Conservation (phyloP, 306 rosid genomes). For the Fagus crenata region DNA sequence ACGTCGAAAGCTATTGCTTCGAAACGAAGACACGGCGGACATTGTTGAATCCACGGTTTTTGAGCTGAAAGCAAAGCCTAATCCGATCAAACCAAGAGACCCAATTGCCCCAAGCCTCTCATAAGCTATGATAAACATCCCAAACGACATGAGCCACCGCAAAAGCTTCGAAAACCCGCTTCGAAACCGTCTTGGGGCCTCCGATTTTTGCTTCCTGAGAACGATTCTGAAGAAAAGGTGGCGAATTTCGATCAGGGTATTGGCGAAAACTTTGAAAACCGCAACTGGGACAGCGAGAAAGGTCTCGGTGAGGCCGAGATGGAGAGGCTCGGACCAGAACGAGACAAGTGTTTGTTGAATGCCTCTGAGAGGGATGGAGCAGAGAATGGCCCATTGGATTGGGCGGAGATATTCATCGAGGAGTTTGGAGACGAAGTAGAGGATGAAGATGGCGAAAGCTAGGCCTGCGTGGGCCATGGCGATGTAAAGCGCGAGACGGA, state of each 20-base stretch:
- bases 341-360: conserved; percentile 68
- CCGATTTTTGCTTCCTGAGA: conserved; percentile 54
- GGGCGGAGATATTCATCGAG: conserved; percentile 79
- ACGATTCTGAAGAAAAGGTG: conserved; percentile 48
- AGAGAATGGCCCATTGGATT: conserved; percentile 87
- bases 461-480: conserved; percentile 96
- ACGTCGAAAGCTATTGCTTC: conserved; percentile 70
- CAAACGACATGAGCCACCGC: conserved; percentile 74
- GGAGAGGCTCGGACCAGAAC: conserved; percentile 80
- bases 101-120: conserved; percentile 71
- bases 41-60: conserved; percentile 71
- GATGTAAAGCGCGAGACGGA: conserved; percentile 80
- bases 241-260: conserved; percentile 78
- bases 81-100: conserved; percentile 52
- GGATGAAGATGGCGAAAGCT: conserved; percentile 69
- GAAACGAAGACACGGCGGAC: conserved; percentile 64
- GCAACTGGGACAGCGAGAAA: conserved; percentile 75
- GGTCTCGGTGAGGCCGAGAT: conserved; percentile 80
- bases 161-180: conserved; percentile 71
- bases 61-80: conserved; percentile 70
- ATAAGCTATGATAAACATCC: conserved; percentile 65
- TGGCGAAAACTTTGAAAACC: conserved; percentile 59
- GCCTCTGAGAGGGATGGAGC: conserved; percentile 84
- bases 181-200: conserved; percentile 26
- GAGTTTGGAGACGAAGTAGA: conserved; percentile 64